Base-by-base conservation (phyloP, 2,329 filamentous ascomycete genomes). In the Cladosporium sp. region DNA sequence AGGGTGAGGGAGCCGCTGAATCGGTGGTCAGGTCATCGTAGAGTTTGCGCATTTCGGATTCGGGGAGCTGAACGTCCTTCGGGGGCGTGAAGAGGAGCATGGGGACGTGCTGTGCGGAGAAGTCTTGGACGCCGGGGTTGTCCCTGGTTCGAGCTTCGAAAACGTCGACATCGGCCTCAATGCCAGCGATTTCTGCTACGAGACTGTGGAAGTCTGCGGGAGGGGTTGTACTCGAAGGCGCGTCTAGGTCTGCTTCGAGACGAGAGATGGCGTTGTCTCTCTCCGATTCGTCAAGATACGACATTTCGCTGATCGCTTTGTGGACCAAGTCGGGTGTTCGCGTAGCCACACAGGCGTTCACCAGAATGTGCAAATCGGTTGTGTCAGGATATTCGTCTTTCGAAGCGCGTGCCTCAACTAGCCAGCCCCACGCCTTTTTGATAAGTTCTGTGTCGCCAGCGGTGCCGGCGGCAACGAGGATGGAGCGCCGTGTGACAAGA, bases 21-120 rank as follows among this genome's bases (percentile, higher is more conserved):
- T 74, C 74, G 11, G 68, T 71, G 2, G 72, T 74, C 43, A 72
- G 60, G 44, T 72, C 69, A 54, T 76, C 71, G 59, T 77, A 77
- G 1, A 77, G 56, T 14, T 57, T 57, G 10, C 68, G 66, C 43
- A 73, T 56, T 13, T 69, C 61, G 9, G 61, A 53, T 11, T 66
- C 57, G 3, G 60, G 54, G 9, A 65, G 37, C 4, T 37, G 9
- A 9, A 62, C 41, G 5, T 57, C 49, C 5, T 45, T 35, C 8
- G 18, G 57, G 45, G 63, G 41, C 61, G 61, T 28, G 9, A 61
- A 35, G 9, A 74, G 55, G 22, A 64, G 66, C 62, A 73, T 70
- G 14, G 70, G 66, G 18, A 73, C 59, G 4, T 64, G 63, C 11
- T 67, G 63, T 3, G 61, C 54, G 13, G 57, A 61, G 35, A 74